Percentiles rank a stretch among this genome's conserved stretches.
Conservation (phyloP, 2,329 filamentous ascomycete genomes). For the Fusarium decemcellulare region DNA sequence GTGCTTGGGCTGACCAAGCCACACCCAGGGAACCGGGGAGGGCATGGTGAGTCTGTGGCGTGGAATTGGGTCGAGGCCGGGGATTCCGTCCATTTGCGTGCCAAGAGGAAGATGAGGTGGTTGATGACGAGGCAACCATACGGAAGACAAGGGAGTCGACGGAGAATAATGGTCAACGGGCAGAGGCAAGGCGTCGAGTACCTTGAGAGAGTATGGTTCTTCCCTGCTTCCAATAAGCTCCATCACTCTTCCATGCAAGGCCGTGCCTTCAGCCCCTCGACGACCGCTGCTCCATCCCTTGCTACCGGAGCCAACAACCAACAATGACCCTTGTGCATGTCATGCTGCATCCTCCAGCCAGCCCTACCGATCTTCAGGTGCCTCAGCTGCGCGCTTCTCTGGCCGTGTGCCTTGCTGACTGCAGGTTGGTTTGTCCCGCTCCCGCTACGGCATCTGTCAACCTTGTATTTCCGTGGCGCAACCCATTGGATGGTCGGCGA, state of each 20-base stretch:
- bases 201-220: neutral
- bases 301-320: constrained; percentile 14
- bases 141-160: constrained; percentile 10
- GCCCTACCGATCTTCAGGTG: constrained; percentile 7
- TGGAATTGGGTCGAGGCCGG: constrained; percentile 25
- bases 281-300: neutral
- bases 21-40: constrained; percentile 18
- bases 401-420: constrained; percentile 23
- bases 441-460: constrained; percentile 29
- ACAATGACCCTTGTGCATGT: constrained; percentile 19
- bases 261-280: constrained; percentile 16
- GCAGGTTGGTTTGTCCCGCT: constrained; percentile 11
- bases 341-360: constrained; percentile 16
- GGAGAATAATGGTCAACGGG: constrained; percentile 3
- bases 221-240: neutral
- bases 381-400: constrained; percentile 1
- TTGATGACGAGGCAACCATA: constrained; percentile 8
- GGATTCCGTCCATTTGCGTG: constrained; percentile 21
- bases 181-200: neutral
- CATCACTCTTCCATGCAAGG: constrained; percentile 34
- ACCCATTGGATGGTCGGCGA: constrained; percentile 32
- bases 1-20: constrained; percentile 37
- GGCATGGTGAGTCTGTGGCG: constrained; percentile 35
- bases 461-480: constrained; percentile 33
- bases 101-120: constrained; percentile 2